Conservation (phyloP, 768 basidiomycete species). For the Podaxis mareebaensis region DNA sequence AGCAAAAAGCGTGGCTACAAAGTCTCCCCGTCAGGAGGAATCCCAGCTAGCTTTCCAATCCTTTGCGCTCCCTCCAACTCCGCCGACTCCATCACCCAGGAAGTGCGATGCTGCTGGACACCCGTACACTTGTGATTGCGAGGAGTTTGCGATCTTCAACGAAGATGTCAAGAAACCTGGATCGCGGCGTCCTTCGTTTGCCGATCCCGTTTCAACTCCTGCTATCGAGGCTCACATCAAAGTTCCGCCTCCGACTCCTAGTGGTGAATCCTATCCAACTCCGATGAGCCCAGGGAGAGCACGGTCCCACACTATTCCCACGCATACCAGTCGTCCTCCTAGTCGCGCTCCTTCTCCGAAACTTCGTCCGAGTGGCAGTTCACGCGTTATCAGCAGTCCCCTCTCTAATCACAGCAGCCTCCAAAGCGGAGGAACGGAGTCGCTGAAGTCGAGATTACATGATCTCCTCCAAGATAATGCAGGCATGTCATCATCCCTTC, state of each 20-base stretch:
- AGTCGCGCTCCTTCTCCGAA: slow-evolving; percentile 22
- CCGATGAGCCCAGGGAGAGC: slow-evolving; percentile 24
- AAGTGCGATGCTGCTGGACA: slow-evolving; percentile 25
- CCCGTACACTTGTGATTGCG: slow-evolving; percentile 24
- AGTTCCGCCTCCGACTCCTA: slow-evolving; percentile 16
- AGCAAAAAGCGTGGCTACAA: not conserved
- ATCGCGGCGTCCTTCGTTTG: slow-evolving; percentile 2
- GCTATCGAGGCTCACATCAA: slow-evolving; percentile 7
- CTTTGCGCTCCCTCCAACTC: not conserved
- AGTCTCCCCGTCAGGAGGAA: not conserved
- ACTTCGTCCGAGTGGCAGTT: slow-evolving; percentile 3
- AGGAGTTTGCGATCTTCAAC: slow-evolving; percentile 16
- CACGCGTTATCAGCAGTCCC: slow-evolving; percentile 12
- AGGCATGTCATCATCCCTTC: slow-evolving; percentile 43
- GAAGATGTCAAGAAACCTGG: slow-evolving; percentile 10
- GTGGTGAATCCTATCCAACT: slow-evolving; percentile 11
- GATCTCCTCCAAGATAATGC: slow-evolving; percentile 46
- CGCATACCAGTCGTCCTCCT: slow-evolving; percentile 27
- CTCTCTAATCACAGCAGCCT: slow-evolving; percentile 21
- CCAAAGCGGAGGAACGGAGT: slow-evolving; percentile 29
- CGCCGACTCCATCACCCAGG: slow-evolving; percentile 9
- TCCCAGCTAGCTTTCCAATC: not conserved
- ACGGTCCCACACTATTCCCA: slow-evolving; percentile 32
- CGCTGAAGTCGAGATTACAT: slow-evolving; percentile 40
- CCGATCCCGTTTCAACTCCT: slow-evolving; percentile 3